Evolutionary conservation across 176 grass and related monocot species (phyloP), one percentile per base, ranked within the genome.

Genomic region (Hordeum marinum): DNA sequence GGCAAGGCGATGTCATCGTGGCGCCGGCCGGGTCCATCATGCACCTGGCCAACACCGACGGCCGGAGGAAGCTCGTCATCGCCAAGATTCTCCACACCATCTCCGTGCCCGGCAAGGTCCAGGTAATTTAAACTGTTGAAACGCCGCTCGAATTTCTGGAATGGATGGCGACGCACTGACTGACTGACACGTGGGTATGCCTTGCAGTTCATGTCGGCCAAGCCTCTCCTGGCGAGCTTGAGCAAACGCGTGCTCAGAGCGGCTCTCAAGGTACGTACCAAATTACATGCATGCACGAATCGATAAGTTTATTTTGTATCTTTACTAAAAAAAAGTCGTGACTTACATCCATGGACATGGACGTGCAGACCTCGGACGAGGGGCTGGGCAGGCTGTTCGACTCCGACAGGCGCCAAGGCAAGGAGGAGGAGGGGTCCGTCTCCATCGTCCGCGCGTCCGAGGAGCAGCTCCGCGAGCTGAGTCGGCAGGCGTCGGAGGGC

Each of bases 11-110:
- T 70, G 31, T 94, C 65, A 25, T 94, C 50, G 83, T 83, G 54
- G 60, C 82, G 70, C 93, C 86, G 20, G 91, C 96, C 0, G 96
- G 96, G 18, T 41, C 82, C 1, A 15, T 98, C 45, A 85, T 79
- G 11, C 93, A 94, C 42, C 39, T 98, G 0, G 88, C 81, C 83
- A 95, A 94, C 80, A 98, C 85, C 18, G 91, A 94, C 48, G 90
- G 85, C 68, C 82, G 87, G 8, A 80, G 84, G 83, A 95, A 95
- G 63, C 74, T 98, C 15, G 21, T 89, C 26, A 64, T 95, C 12
- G 88, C 76, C 9, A 92, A 88, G 80, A 88, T 98, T n/a, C 29
- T 95, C 15, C 82, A 42, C 0, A 92, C 93, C 25, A 78, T 95
- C 57, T 95, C 86, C 48, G 87, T 85, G 31, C 91, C 96, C 24